A percentile compares a stretch with the other conserved stretches of the same genome.
phyloP scores from a whole-genome alignment of 2,329 filamentous ascomycete species.

The Tolypocladium paradoxum region DNA sequence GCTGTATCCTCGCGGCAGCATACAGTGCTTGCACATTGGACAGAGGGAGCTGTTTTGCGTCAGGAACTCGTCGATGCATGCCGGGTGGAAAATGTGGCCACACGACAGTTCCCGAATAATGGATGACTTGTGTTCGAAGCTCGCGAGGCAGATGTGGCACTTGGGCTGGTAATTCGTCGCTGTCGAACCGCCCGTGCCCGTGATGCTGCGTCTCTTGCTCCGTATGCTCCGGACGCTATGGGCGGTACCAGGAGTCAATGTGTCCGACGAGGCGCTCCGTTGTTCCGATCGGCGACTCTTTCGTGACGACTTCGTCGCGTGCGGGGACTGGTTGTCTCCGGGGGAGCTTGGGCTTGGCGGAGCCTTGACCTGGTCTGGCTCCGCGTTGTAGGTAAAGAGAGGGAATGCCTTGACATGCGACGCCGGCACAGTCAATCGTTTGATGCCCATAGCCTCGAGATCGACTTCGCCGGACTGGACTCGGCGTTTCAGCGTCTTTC shows the following conservation, averaged over 20 bases:
- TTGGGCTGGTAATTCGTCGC: slow-evolving; percentile 61
- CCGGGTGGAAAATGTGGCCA: slow-evolving; percentile 84
- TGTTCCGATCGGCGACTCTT: slow-evolving; percentile 19
- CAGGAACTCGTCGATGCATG: slow-evolving; percentile 83
- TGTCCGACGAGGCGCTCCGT: slow-evolving; percentile 16
- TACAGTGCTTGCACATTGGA: slow-evolving; percentile 78
- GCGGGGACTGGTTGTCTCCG: slow-evolving; percentile 15
- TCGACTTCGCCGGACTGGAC: slow-evolving; percentile 74
- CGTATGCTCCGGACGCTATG: slow-evolving; percentile 17
- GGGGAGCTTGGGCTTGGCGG: slow-evolving; percentile 25
- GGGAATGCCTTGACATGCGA: slow-evolving; percentile 64
- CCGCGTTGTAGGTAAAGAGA: slow-evolving; percentile 62
- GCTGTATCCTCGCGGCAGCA: slow-evolving; percentile 58
- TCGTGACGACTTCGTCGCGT: slow-evolving; percentile 17
- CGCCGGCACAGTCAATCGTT: slow-evolving; percentile 65
- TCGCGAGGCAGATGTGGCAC: slow-evolving; percentile 84
- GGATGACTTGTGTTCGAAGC: slow-evolving; percentile 59
- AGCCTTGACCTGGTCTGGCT: slow-evolving; percentile 28
- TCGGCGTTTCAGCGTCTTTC: slow-evolving; percentile 55
- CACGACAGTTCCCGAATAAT: slow-evolving; percentile 80
- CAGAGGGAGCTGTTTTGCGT: slow-evolving; percentile 73
- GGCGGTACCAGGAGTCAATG: slow-evolving; percentile 9
- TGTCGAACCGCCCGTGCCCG: slow-evolving; percentile 22
- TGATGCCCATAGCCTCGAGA: slow-evolving; percentile 76
- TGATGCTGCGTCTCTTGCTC: slow-evolving; percentile 27